Base-by-base conservation (phyloP, 2,329 filamentous ascomycete genomes). In the Thelonectria rubi region DNA sequence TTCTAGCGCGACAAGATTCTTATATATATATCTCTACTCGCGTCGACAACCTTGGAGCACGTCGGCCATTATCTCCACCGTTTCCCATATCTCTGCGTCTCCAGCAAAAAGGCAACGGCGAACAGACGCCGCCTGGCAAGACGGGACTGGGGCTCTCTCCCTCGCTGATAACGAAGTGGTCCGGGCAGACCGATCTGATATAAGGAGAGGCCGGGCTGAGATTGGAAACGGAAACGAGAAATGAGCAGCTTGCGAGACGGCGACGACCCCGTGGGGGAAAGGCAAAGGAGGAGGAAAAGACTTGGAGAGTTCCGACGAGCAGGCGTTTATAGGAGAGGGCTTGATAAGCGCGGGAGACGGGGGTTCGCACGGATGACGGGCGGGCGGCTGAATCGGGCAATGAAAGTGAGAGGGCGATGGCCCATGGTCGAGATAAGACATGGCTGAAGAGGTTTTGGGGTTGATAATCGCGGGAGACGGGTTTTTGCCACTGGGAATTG, bases 311-410 rank as follows among this genome's bases (percentile, higher is more conserved):
- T 5, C 32, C 6, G 11, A 11, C 5, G 32, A 11, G 24, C 18
- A 17, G 34, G 42, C 11, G n/a, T 12, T 30, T 5, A 46, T 30
- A 32, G 15, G 46, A 10, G 51, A 18, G 24, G 42, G 3, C 17
- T 47, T 56, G 58, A 61, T 61, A 61, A 61, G 53, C 52, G 53
- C 52, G 52, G 52, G 40, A 32, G 53, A 30, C 24, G 24, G 32
- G n/a, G 42, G 47, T 34, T 34, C 14, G 24, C n/a, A 18, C 17
- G 12, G 34, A 20, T 15, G 14, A 26, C 17, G 9, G 20, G 20
- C 11, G 18, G 17, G 32, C 7, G 18, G 9, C 32, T 34, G 32
- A 12, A 34, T 34, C 10, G 14, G 32, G 32, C 32, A 34, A 34
- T 34, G 14, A 34, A 34, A 34, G 32, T 34, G 32, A 34, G 32